Evolutionary conservation across 1,139 yeast genomes (phyloP), one percentile per base, ranked within the genome.

Genomic region (Sugiyamaella paludigena): DNA sequence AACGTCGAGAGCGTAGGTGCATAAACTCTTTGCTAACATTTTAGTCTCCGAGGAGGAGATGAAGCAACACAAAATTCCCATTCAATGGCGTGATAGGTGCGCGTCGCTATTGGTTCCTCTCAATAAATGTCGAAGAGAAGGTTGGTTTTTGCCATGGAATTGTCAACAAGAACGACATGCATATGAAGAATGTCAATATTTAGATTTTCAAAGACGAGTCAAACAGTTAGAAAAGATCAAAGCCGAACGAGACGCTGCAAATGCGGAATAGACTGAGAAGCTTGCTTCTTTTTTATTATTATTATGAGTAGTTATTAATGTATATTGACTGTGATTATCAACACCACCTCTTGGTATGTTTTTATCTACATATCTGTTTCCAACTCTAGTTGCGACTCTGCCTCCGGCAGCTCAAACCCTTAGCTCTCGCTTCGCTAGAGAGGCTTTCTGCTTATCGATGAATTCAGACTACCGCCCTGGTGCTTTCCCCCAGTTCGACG

Each of bases 21-120:
- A 11, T n/a, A 33, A 19, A 11, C 45, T 15, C 2, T 6, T 28
- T 31, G 19, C 49, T 47, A 43, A 46, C 48, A 16, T 13, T 12
- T 36, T 60, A 81, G 91, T 87, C 59, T 77, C 89, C 48, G 87
- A 84, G 69, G 91, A 86, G 65, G 95, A 87, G 65, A 83, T 87
- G 83, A 89, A 85, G 70, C 77, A 83, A 63, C 75, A 84, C 69
- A 80, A 83, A 68, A 83, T 87, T 53, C 96, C 95, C 30, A 74
- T 87, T 57, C 81, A 80, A 57, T 87, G 85, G 79, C 78, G 96
- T 63, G 96, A 87, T 67, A 80, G 95, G 70, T 87, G 96, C 69
- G 94, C 95, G 4, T 77, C 83, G 30, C 75, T 87, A 63, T 77
- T 84, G 63, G 85, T 80, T 26, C 84, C 95, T 16, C 67, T 80